Percentiles rank a stretch among this genome's conserved stretches.
Conservation (phyloP, 306 rosid genomes). For the Gastrolobium villosum region DNA sequence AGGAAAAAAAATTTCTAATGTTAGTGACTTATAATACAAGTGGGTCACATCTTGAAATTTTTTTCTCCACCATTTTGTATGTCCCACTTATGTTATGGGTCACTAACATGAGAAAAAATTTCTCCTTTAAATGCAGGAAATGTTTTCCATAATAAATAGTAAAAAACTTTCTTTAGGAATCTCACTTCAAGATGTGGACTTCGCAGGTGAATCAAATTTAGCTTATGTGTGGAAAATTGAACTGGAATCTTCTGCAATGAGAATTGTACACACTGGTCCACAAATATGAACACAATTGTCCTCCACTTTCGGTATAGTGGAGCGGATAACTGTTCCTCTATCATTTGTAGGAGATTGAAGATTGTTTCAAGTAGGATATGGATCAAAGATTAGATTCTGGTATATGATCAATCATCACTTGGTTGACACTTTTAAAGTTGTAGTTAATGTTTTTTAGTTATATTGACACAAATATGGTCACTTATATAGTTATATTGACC, state of each 20-base stretch:
- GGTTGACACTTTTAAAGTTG: not conserved
- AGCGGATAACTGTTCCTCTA: slow-evolving; percentile 21
- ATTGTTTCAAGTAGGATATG: not conserved
- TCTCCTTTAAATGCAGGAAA: no score
- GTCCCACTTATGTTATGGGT: no score
- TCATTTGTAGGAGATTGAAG: slow-evolving; percentile 21
- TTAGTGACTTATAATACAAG: no score
- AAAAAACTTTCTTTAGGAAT: slow-evolving; percentile 31
- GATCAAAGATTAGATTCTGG: no score
- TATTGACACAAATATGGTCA: no score
- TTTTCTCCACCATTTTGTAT: no score
- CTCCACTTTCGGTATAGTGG: slow-evolving; percentile 28
- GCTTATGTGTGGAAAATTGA: not conserved
- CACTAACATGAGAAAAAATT: no score
- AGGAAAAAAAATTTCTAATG: no score
- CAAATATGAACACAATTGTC: not conserved
- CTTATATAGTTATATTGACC: not conserved
- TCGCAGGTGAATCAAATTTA: slow-evolving; percentile 26
- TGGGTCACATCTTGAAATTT: no score
- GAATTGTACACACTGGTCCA: slow-evolving; percentile 19
- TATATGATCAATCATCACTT: slow-evolving; percentile 32
- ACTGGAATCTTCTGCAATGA: slow-evolving; percentile 16
- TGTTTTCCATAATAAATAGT: no score
- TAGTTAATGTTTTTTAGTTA: no score
- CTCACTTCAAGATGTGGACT: slow-evolving; percentile 27